Conservation (phyloP, 345 rosid species). For the Salix caprea region DNA sequence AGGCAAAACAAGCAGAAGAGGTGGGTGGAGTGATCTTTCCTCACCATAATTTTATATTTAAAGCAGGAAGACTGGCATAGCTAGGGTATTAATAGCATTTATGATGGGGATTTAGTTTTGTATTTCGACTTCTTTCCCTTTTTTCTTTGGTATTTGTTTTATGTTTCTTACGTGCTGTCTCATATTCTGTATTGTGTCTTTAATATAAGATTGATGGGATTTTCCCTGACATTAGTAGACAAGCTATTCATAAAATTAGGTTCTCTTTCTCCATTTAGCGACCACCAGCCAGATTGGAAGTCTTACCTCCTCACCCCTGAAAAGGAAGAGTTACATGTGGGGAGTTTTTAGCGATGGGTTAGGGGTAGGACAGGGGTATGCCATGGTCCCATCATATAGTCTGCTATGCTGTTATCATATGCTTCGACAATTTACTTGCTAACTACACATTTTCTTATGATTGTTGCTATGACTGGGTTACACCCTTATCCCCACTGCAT, state of each 20-base stretch:
- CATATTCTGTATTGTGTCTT: neutral
- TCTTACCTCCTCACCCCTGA: neutral
- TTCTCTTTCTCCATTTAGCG: neutral
- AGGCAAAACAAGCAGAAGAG: slow-evolving; percentile 21
- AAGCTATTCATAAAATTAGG: neutral
- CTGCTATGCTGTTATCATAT: neutral
- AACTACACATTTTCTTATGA: neutral
- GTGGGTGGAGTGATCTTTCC: slow-evolving; percentile 25
- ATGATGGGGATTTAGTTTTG: slow-evolving; percentile 1
- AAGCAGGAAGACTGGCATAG: slow-evolving; percentile 12
- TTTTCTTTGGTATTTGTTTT: neutral
- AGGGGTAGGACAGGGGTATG: neutral
- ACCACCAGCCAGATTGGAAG: neutral
- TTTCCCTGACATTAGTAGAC: neutral
- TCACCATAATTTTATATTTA: slow-evolving; percentile 5
- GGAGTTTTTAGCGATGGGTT: neutral
- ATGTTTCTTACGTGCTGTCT: neutral
- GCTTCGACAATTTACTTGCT: neutral
- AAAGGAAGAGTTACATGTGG: neutral
- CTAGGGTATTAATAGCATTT: slow-evolving; percentile 5
- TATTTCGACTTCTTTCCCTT: neutral
- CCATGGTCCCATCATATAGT: neutral
- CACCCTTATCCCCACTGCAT: neutral
- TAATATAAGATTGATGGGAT: neutral
- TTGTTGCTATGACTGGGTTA: neutral